Evolutionary conservation across 2,329 filamentous ascomycete species (phyloP).

Genomic region (Neofusicoccum umdonicola): DNA sequence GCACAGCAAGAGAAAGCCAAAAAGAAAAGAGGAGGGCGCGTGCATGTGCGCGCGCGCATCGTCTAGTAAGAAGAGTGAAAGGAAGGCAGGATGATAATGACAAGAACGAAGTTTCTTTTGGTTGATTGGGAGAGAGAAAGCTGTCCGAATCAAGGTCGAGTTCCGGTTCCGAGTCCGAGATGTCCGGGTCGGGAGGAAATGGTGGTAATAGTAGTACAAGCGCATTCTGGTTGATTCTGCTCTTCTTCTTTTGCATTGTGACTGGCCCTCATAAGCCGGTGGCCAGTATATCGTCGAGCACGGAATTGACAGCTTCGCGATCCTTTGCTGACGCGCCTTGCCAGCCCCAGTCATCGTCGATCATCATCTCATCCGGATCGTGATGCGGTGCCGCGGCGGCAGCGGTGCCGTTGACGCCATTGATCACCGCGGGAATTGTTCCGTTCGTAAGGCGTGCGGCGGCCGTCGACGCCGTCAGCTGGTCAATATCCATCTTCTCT

Average conservation of each 20-base stretch:
- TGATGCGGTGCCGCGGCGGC: slow-evolving; percentile 18
- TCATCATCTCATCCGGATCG: slow-evolving; percentile 36
- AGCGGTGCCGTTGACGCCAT: slow-evolving; percentile 23
- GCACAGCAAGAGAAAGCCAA: not conserved
- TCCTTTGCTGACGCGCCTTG: slow-evolving; percentile 32
- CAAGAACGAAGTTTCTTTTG: not conserved
- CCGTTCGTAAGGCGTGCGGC: not conserved
- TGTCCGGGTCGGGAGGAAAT: not conserved
- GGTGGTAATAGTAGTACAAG: not conserved
- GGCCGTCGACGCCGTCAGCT: not conserved
- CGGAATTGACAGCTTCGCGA: slow-evolving; percentile 26
- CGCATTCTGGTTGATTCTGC: not conserved
- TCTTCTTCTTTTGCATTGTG: not conserved
- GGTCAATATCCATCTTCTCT: slow-evolving; percentile 9
- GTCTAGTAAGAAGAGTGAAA: not conserved
- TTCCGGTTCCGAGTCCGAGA: not conserved
- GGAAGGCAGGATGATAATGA: not conserved
- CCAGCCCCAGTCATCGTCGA: slow-evolving; percentile 39
- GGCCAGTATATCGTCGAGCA: slow-evolving; percentile 17
- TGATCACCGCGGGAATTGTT: slow-evolving; percentile 18
- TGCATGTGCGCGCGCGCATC: not conserved
- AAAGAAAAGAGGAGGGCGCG: not conserved
- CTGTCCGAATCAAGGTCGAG: not conserved
- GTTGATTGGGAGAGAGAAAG: not conserved
- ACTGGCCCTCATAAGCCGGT: slow-evolving; percentile 4